Evolutionary conservation across 306 rosid species (phyloP).

Genomic region (Abrus pulchellus): DNA sequence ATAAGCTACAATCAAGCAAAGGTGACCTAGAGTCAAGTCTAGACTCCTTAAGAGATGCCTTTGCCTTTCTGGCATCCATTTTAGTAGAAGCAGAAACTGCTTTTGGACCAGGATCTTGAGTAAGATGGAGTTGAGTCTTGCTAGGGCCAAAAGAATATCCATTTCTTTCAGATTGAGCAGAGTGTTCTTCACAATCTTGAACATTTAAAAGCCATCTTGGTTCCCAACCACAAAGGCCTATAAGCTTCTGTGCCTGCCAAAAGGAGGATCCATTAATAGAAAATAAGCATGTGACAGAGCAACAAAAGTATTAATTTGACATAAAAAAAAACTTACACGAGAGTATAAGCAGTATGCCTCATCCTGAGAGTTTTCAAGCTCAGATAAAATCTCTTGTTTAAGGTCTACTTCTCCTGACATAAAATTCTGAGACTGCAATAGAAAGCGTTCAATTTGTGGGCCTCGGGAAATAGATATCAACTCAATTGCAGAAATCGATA

Average conservation of each 20-base stretch:
- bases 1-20: conserved; percentile 91
- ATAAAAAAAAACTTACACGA: conserved; percentile 63
- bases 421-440: conserved; percentile 64
- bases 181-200: conserved; percentile 98
- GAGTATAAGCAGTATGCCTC: conserved; percentile 75
- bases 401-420: conserved; percentile 70
- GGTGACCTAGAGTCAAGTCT: conserved; percentile 80
- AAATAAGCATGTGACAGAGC: conserved; percentile 44
- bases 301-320: conserved; percentile 25
- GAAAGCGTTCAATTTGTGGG: conserved; percentile 79
- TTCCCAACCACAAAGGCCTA: conserved; percentile 99
- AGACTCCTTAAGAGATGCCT: conserved; percentile 71
- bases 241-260: conserved; percentile 92
- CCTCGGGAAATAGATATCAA: conserved; percentile 77
- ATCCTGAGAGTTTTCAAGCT: conserved; percentile 80
- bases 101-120: conserved; percentile 80
- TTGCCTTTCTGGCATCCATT: conserved; percentile 80
- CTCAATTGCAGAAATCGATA: conserved; percentile 87
- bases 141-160: conserved; percentile 82
- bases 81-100: conserved; percentile 79
- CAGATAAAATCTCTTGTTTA: conserved; percentile 75
- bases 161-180: conserved; percentile 98
- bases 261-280: conserved; percentile 46
- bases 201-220: conserved; percentile 91
- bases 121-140: conserved; percentile 72